These are phyloP conservation scores for Hypoxylon sp. DNA, from an alignment of 2,329 filamentous ascomycete genomes.

Conservation along the genomic window DNA sequence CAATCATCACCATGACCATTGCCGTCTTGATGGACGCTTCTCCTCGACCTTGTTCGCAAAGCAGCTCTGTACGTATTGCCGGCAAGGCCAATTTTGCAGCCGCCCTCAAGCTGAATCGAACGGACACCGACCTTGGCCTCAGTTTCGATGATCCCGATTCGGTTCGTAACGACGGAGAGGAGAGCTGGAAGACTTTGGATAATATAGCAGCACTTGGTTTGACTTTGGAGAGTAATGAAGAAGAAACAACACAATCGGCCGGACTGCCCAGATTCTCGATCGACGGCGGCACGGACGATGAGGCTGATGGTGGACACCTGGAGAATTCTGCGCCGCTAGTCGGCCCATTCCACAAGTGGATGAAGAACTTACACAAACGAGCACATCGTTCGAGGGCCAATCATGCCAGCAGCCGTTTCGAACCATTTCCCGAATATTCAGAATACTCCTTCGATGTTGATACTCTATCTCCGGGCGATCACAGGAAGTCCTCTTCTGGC, in stretches of 20 bases:
- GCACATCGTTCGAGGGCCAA: slow-evolving; percentile 60
- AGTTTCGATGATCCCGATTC: slow-evolving; percentile 56
- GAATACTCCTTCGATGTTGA: slow-evolving; percentile 52
- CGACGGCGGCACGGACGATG: slow-evolving; percentile 40
- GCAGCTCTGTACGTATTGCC: slow-evolving; percentile 58
- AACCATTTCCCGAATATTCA: slow-evolving; percentile 56
- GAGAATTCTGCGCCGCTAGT: slow-evolving; percentile 33
- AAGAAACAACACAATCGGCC: slow-evolving; percentile 42
- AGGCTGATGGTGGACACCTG: slow-evolving; percentile 24
- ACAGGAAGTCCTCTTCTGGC: slow-evolving; percentile 75
- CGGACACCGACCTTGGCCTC: slow-evolving; percentile 48
- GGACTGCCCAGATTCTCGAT: slow-evolving; percentile 51
- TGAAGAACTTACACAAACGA: slow-evolving; percentile 76
- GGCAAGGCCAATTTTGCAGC: slow-evolving; percentile 59
- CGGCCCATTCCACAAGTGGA: slow-evolving; percentile 78
- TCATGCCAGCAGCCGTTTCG: slow-evolving; percentile 43
- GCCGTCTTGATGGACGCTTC: slow-evolving; percentile 50
- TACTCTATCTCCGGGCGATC: slow-evolving; percentile 54
- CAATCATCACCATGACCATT: slow-evolving; percentile 50
- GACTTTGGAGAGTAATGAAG: slow-evolving; percentile 54
- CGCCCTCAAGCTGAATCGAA: slow-evolving; percentile 50
- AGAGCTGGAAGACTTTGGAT: slow-evolving; percentile 58
- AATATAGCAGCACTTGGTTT: slow-evolving; percentile 60
- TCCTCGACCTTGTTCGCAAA: slow-evolving; percentile 54
- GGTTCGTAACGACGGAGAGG: slow-evolving; percentile 52